Evolutionary conservation across 441 rosid species (phyloP).

Genomic region (Jatropha multifida): DNA sequence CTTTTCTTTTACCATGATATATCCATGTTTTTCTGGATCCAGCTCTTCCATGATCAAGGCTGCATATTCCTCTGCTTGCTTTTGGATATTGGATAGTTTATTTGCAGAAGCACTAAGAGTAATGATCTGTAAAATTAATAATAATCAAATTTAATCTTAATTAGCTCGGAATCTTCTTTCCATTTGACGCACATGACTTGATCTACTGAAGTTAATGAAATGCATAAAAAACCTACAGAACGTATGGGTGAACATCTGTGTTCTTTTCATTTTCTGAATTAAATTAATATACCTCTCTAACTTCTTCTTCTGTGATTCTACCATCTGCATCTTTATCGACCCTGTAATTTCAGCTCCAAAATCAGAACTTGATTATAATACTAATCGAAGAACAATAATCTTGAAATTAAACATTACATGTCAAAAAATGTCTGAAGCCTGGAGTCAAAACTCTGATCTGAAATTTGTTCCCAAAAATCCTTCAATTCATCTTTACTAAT

Average conservation of each 20-base stretch:
- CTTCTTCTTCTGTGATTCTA: conserved; percentile 81
- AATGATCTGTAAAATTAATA: conserved; percentile 55
- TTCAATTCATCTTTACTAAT: conserved; percentile 62
- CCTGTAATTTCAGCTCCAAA: conserved; percentile 45
- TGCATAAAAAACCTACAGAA: background rate
- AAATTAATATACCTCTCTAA: conserved; percentile 57
- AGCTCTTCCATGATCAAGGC: conserved; percentile 92
- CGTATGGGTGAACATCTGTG: background rate
- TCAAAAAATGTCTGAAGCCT: conserved; percentile 92
- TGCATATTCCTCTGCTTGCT: conserved; percentile 90
- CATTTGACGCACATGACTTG: conserved; percentile 17
- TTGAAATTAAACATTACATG: conserved; percentile 48
- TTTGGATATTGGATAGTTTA: conserved; percentile 74
- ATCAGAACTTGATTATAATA: background rate
- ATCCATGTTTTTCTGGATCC: conserved; percentile 80
- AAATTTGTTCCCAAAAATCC: conserved; percentile 81
- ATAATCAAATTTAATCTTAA: background rate
- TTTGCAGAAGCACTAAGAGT: conserved; percentile 87
- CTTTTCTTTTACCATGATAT: conserved; percentile 63
- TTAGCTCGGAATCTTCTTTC: background rate
- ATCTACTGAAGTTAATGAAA: background rate
- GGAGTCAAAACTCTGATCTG: conserved; percentile 87
- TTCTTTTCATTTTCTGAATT: background rate
- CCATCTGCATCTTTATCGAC: conserved; percentile 95
- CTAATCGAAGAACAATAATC: background rate